Evolutionary conservation across 2,329 filamentous ascomycete genomes (phyloP).

Genomic region (Colletotrichum zoysiae): DNA sequence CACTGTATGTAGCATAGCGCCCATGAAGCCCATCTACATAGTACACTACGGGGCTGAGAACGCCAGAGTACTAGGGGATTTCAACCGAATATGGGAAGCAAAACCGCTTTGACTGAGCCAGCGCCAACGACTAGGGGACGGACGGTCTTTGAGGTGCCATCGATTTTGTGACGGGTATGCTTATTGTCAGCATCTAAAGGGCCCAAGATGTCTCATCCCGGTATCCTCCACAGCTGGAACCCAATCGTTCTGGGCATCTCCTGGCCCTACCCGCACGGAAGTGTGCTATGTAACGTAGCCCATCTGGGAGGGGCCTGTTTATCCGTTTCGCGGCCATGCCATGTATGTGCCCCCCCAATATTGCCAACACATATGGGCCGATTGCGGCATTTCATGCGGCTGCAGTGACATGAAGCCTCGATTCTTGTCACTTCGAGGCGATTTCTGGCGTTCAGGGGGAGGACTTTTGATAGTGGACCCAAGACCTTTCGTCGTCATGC

Average conservation of each 20-base stretch:
- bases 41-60: background rate
- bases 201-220: slow-evolving; percentile 14
- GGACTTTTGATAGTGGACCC: background rate
- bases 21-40: background rate
- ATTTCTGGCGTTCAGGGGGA: background rate
- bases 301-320: background rate
- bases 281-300: slow-evolving; percentile 1
- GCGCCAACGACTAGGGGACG: background rate
- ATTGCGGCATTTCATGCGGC: background rate
- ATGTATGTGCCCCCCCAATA: background rate
- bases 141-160: slow-evolving; percentile 11
- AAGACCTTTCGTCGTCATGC: slow-evolving; percentile 30
- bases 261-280: slow-evolving; percentile 15
- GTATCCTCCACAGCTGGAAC: slow-evolving; percentile 4
- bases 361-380: background rate
- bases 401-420: background rate
- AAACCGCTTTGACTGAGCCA: slow-evolving; percentile 3
- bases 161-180: slow-evolving; percentile 23
- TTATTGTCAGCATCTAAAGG: slow-evolving; percentile 25
- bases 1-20: background rate
- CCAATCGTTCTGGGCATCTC: slow-evolving; percentile 11
- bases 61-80: background rate
- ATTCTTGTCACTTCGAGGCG: background rate
- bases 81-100: slow-evolving; percentile 20
- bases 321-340: background rate